Base-by-base conservation (phyloP, 345 rosid genomes). In the Citrus glauca region DNA sequence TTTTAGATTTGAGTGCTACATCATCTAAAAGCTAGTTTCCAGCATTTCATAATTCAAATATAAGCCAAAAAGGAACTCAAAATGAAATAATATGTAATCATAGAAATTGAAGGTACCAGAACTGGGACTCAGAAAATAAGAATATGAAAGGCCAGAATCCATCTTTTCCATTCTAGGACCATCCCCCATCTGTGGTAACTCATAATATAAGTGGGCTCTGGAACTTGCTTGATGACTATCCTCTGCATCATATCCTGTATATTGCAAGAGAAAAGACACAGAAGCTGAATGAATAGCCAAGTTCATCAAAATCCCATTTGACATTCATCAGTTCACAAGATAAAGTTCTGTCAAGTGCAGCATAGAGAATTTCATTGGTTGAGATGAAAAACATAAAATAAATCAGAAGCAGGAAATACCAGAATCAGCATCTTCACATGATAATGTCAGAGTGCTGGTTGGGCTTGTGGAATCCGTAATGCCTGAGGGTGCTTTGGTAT, bases 371-470 rank as follows among this genome's bases (percentile, higher is more conserved):
- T 69, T 57, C 4, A 61, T 17, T 17, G 19, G 42, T 33, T 13
- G 59, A 40, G 13, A 67, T 13, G 17, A 71, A 6, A 62, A 73
- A 66, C 11, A 76, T 40, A 9, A 71, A 80, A 27, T n/a, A 42
- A 38, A 57, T 55, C 75, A 56, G 57, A 71, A 55, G 32, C 30
- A 75, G 66, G 78, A 78, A 6, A 33, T 86, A 94, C 98, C 98
- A 65, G 98, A 88, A 86, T 94, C 97, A 81, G 89, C 91, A 83
- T 94, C 97, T 91, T 93, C 97, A 84, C 87, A 90, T 71, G 84
- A 72, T 62, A 93, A 89, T 35, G 97, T 81, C 81, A 94, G 82
- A 62, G 91, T 85, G 82, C 93, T 91, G 62, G 92, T 91, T 81
- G 98, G 96, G 85, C 94, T 88, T 71, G 94, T 73, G 37, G 95